Evolutionary conservation across 352 stramenopile species (phyloP).

Genomic region (Globisporangium irregulare): DNA sequence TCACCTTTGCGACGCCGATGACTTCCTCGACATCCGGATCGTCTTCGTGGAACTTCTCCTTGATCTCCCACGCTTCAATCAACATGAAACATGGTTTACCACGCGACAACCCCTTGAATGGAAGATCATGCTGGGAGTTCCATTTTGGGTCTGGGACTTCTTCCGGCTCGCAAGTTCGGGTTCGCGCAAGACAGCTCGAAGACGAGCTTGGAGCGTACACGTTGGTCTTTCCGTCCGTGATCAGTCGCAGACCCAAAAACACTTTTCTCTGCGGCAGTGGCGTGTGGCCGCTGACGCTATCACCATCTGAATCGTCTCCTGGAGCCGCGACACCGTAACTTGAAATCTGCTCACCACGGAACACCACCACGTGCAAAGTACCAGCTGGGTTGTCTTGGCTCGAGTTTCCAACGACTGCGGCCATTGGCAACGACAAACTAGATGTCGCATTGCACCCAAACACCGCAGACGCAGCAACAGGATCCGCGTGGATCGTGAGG

Average conservation of each 20-base stretch:
- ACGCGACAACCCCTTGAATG: constrained; percentile 63
- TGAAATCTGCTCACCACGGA: constrained; percentile 82
- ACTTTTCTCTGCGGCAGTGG: constrained; percentile 32
- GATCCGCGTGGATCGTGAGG: constrained; percentile 81
- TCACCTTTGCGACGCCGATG: constrained; percentile 83
- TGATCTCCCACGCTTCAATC: constrained; percentile 83
- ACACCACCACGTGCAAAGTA: constrained; percentile 70
- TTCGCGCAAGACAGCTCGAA: constrained; percentile 64
- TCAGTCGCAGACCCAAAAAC: constrained; percentile 70
- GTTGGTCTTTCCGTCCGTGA: constrained; percentile 86
- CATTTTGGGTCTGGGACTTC: constrained; percentile 69
- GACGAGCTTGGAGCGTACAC: constrained; percentile 84
- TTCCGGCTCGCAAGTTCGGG: constrained; percentile 47
- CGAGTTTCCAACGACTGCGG: constrained; percentile 75
- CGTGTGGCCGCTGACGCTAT: constrained; percentile 38
- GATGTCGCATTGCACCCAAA: constrained; percentile 87
- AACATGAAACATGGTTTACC: constrained; percentile 87
- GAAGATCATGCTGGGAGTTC: constrained; percentile 76
- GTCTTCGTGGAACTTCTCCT: constrained; percentile 30
- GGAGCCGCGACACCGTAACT: constrained; percentile 45
- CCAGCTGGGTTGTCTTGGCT: constrained; percentile 77
- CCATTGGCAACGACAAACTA: constrained; percentile 81
- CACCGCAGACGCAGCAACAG: constrained; percentile 80
- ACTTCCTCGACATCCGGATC: constrained; percentile 56
- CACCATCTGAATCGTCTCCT: constrained; percentile 51